Percentiles rank a stretch among this genome's conserved stretches.
Conservation (phyloP, 257 asterid genomes). For the Penstemon barbatus region DNA sequence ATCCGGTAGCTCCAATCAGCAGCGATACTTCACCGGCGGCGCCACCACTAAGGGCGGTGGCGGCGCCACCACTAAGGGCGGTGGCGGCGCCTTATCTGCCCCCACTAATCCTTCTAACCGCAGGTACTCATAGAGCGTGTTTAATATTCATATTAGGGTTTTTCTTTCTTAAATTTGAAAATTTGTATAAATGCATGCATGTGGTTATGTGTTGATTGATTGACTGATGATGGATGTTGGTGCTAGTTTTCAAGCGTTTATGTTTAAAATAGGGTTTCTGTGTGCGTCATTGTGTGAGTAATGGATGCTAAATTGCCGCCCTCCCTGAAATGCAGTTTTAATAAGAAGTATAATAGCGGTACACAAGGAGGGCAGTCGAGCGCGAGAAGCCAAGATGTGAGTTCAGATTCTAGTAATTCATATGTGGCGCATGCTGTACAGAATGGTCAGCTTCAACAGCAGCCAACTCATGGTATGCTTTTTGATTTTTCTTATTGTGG, state of each 20-base stretch:
- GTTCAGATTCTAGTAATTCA: constrained; percentile 35
- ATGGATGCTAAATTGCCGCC: not conserved
- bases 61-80: constrained; percentile 57
- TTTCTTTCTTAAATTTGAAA: constrained; percentile 11
- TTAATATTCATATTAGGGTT: constrained; percentile 26
- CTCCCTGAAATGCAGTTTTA: constrained; percentile 37
- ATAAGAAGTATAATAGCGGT: constrained; percentile 47
- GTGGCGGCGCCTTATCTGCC: constrained; percentile 43
- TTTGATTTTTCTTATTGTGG: not conserved
- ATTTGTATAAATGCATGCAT: not conserved
- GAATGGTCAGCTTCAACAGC: constrained; percentile 61
- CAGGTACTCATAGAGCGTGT: constrained; percentile 30
- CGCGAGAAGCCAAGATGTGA: constrained; percentile 42
- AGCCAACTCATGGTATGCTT: constrained; percentile 32
- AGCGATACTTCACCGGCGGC: constrained; percentile 36
- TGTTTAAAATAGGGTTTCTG: constrained; percentile 22
- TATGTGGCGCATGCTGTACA: constrained; percentile 39
- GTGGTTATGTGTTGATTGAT: constrained; percentile 6
- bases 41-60: constrained; percentile 49
- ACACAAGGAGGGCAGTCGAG: constrained; percentile 64
- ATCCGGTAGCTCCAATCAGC: constrained; percentile 55
- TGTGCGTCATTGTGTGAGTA: not conserved
- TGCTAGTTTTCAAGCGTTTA: not conserved
- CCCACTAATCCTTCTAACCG: constrained; percentile 37
- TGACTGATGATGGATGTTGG: not conserved